Base-by-base conservation (phyloP, 192 early-diverging fungal genomes). In the Backusella morwellensis region DNA sequence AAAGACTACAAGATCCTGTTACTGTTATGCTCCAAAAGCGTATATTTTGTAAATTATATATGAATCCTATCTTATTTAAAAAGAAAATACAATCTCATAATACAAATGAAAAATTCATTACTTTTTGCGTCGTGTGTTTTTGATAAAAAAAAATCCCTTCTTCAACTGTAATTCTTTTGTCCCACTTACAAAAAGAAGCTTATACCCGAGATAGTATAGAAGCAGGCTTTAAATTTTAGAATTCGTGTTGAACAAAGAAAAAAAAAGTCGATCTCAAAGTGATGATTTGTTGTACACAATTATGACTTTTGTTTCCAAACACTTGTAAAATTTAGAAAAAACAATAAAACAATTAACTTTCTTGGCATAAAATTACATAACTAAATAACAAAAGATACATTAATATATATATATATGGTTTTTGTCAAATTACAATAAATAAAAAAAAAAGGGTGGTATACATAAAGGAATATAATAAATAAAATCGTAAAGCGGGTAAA, bases 381-480 rank as follows among this genome's bases (percentile, higher is more conserved):
- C 17, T 50, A 59, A 59, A 59, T 56, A 56, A 56, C 56, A 59
- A 59, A 50, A 50, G 17, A 50, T 50, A 50, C 47, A 50, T n/a
- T 50, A 17, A 42, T 59, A 59, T 26, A 12, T 26, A 56, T 26
- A 59, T 59, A 59, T 26, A 54, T 54, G 21, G 21, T 21, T n/a
- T 59, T 59, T 59, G 11, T 29, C 56, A 59, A 59, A 59, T 26
- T 59, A 59, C 56, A 59, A 59, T 56, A 56, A 56, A 56, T 23
- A 56, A 56, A 56, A 29, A 56, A 56, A 56, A 29, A 3, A 1
- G 23, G 7, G 21, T 59, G 56, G 56, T 59, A 59, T 59, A 59
- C 56, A 59, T 59, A 59, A 26, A 26, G 54, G 54, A 59, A 59
- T 59, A 59, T 26, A 59, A 59, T 59, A 59, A 23, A 59, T 59